Evolutionary conservation across 2,329 filamentous ascomycete genomes (phyloP), one percentile per base, ranked within the genome.

Genomic region (Paradendryphiella salina): DNA sequence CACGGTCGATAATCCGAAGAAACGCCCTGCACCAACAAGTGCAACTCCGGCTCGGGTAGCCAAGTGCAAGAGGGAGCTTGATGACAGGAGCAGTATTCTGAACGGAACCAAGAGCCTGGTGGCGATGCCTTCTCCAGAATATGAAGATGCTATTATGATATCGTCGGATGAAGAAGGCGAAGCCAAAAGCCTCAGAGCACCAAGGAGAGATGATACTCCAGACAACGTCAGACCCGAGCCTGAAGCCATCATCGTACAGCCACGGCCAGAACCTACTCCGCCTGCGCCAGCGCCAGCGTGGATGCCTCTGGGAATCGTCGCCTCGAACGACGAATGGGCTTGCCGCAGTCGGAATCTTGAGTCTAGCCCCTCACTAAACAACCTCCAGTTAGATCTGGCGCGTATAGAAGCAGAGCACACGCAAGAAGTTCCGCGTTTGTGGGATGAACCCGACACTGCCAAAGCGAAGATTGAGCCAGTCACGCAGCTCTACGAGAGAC

Each of bases 151-250:
- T 1, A 44, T 44, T 7, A 29, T 17, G 10, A 29, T 50, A 23
- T 41, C 31, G 13, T 49, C 46, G 7, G 32, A 46, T 21, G 21
- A 36, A n/a, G 41, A 46, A 18, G n/a, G 28, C 8, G 50, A 43
- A 1, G 31, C 18, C 2, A 32, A 34, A 11, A 20, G 3, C 6
- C 17, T 4, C 20, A 20, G 17, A n/a, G 1, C 20, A 6, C 34
- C 34, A 20, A 5, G 3, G 10, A 20, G 17, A 13, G 15, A 36
- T 21, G 17, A 9, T 21, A 20, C 20, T 20, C 11, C 17, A 10
- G 10, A 36, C 17, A 17, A 36, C 20, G 9, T 36, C 34, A 21
- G 13, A 20, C 15, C 7, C 4, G 23, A 26, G 23, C 1, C n/a
- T 21, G 8, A 11, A 10, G 34, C 34, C 17, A 18, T 18, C 13